Evolutionary conservation across 176 grass and related monocot genomes (phyloP).

Genomic region (Typha latifolia): DNA sequence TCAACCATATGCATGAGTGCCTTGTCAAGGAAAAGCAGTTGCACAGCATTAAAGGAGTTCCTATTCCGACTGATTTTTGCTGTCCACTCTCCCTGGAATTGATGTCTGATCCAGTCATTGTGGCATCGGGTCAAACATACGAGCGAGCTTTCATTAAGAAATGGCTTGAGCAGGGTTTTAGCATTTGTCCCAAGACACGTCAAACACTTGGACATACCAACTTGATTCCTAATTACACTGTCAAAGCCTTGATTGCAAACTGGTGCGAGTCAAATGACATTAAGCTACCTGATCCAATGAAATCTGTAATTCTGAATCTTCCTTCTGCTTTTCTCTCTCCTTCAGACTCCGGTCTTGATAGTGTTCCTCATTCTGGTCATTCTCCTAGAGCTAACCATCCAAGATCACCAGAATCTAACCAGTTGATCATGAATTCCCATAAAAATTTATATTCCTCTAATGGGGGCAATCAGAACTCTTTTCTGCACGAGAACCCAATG

Average conservation of each 20-base stretch:
- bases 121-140: conserved; percentile 96
- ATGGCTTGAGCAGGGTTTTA: conserved; percentile 96
- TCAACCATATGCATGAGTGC: conserved; percentile 64
- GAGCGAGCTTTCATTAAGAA: conserved; percentile 85
- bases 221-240: conserved; percentile 98
- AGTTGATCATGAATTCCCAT: conserved; percentile 34
- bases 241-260: conserved; percentile 97
- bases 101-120: conserved; percentile 98
- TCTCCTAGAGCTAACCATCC: conserved; percentile 28
- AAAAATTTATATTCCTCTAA: conserved; percentile 35
- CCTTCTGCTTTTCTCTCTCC: conserved; percentile 39
- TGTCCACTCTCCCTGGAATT: conserved; percentile 84
- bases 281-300: conserved; percentile 83
- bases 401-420: conserved; percentile 50
- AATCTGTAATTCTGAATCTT: conserved; percentile 68
- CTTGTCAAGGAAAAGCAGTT: conserved; percentile 56
- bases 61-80: conserved; percentile 94
- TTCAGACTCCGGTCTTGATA: conserved; percentile 30
- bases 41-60: conserved; percentile 76
- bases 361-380: conserved; percentile 34
- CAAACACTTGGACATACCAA: conserved; percentile 89
- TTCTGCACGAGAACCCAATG: conserved; percentile 20
- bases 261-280: conserved; percentile 98
- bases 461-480: conserved; percentile 27
- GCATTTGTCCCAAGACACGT: conserved; percentile 79